Conservation (phyloP, 1,284 basidiomycete species). For the Sporisorium sorghi region DNA sequence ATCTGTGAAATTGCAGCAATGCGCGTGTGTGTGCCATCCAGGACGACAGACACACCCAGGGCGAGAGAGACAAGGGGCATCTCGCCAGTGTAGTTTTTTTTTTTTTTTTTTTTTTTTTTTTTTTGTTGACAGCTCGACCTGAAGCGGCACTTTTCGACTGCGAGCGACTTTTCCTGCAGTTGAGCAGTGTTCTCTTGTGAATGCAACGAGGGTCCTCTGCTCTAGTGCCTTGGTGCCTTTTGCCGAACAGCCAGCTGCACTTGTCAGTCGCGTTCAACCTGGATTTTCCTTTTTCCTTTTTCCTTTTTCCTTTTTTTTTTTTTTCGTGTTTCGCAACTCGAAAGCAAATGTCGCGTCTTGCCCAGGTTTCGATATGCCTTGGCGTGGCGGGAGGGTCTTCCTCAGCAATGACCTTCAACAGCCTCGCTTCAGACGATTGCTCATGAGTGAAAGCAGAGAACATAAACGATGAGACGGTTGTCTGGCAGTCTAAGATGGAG, state of each 20-base stretch:
- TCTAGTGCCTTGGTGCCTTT: conserved; percentile 4
- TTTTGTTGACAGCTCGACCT: conserved; percentile 26
- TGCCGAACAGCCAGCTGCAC: background rate
- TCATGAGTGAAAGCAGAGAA: too few relatives aligned
- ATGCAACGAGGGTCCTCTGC: conserved; percentile 13
- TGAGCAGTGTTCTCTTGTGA: conserved; percentile 8
- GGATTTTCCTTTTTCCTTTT: background rate
- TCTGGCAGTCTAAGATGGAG: too few relatives aligned
- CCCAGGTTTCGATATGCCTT: background rate
- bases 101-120: too few relatives aligned
- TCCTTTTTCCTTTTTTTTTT: background rate
- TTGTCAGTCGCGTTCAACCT: conserved; percentile 13
- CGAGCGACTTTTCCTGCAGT: background rate
- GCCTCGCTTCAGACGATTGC: too few relatives aligned
- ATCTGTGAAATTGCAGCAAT: too few relatives aligned
- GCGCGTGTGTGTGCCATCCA: background rate
- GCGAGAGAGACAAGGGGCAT: background rate
- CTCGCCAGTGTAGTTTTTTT: conserved; percentile 13
- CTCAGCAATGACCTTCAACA: too few relatives aligned
- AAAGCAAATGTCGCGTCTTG: conserved; percentile 11
- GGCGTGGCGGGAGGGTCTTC: too few relatives aligned
- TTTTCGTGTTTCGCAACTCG: background rate
- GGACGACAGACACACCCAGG: background rate
- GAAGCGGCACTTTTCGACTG: too few relatives aligned
- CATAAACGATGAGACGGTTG: too few relatives aligned